These are phyloP conservation scores for Ophiostoma sp. DNA, from an alignment of 2,329 filamentous ascomycete genomes.

Conservation along the genomic window DNA sequence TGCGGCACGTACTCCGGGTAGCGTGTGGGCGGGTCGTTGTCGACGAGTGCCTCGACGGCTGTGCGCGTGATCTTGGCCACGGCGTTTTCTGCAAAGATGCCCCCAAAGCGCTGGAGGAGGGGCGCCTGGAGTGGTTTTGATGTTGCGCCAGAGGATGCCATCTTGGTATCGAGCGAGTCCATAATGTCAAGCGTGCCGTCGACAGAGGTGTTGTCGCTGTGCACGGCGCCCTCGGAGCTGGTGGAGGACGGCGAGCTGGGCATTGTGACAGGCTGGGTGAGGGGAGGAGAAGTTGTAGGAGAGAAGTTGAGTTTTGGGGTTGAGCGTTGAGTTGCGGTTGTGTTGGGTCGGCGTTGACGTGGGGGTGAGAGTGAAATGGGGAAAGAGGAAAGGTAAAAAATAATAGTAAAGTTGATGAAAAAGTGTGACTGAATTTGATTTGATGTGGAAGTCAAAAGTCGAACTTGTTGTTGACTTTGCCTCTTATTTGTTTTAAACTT, in stretches of 20 bases:
- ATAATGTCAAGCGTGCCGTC: not conserved
- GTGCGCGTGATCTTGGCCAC: constrained; percentile 32
- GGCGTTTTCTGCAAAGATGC: constrained; percentile 31
- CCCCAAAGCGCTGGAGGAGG: constrained; percentile 20
- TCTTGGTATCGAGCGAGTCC: not conserved
- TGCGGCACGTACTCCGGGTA: constrained; percentile 34
- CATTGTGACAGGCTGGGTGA: not conserved
- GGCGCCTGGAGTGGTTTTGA: not conserved
- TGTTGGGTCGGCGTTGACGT: not conserved
- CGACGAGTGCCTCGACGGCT: constrained; percentile 23
- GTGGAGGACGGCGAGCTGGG: constrained; percentile 4
- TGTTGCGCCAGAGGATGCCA: not conserved
- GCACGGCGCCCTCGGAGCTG: constrained; percentile 10
- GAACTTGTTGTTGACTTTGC: not conserved
- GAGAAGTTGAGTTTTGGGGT: not conserved
- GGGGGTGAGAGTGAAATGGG: not conserved
- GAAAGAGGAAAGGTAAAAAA: not conserved
- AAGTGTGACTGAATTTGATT: not conserved
- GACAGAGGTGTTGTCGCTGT: constrained; percentile 21
- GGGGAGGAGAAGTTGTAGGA: not conserved
- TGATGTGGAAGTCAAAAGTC: not conserved
- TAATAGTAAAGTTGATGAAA: not conserved
- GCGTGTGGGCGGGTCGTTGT: constrained; percentile 29
- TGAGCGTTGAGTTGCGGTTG: not conserved
- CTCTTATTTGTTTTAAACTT: not conserved